Evolutionary conservation across 2,329 filamentous ascomycete genomes (phyloP).

Genomic region (Nemania diffusa): DNA sequence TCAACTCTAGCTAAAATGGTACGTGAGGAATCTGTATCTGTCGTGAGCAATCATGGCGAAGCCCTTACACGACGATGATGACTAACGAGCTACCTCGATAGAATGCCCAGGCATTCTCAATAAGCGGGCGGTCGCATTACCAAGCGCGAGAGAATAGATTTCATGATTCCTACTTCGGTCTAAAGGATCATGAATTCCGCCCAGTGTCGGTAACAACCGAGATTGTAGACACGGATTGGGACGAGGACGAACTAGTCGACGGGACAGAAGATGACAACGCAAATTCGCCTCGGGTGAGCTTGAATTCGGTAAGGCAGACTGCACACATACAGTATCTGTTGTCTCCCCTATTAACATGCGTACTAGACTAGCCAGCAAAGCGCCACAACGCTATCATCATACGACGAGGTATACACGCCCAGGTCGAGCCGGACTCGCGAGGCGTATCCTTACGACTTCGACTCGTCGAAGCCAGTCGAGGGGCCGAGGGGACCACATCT

Average conservation of each 20-base stretch:
- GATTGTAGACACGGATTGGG: constrained; percentile 80
- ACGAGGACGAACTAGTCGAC: constrained; percentile 70
- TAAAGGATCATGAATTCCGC: constrained; percentile 64
- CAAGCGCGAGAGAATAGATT: constrained; percentile 64
- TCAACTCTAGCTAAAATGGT: constrained; percentile 38
- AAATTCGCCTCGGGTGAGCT: constrained; percentile 73
- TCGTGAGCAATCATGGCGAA: background rate
- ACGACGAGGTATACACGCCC: constrained; percentile 84
- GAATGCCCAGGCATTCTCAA: constrained; percentile 45
- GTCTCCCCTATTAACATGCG: constrained; percentile 19
- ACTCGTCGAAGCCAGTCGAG: constrained; percentile 73
- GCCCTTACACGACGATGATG: background rate
- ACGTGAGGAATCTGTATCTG: constrained; percentile 9
- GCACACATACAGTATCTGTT: background rate
- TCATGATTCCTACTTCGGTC: constrained; percentile 70
- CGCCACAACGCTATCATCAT: constrained; percentile 87
- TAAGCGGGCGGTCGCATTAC: constrained; percentile 52
- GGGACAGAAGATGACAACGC: constrained; percentile 66
- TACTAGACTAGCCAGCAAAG: constrained; percentile 75
- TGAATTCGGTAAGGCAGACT: constrained; percentile 73
- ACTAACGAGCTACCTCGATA: constrained; percentile 39
- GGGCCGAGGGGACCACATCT: constrained; percentile 88
- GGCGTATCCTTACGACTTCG: constrained; percentile 69
- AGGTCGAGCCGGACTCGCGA: constrained; percentile 70
- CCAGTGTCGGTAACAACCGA: constrained; percentile 79